These are phyloP conservation scores for Calamus simplicifolius DNA, from an alignment of 176 grass and related monocot genomes.

Conservation along the genomic window DNA sequence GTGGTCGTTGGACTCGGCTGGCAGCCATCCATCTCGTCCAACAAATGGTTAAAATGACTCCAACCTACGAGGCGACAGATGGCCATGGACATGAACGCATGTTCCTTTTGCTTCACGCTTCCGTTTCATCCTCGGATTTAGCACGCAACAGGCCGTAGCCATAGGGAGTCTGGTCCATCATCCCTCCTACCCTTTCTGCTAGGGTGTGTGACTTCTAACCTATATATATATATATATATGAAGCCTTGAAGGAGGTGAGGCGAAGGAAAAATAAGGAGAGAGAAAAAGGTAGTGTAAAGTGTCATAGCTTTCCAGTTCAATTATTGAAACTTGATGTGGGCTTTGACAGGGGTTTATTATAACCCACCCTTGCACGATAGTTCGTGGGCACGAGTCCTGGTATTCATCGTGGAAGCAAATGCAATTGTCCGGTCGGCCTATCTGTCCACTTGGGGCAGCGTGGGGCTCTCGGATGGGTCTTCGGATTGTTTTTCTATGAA, in stretches of 20 bases:
- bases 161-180: no score
- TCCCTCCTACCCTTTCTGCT: background rate
- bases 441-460: background rate
- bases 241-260: conserved; percentile 18
- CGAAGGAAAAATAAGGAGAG: background rate
- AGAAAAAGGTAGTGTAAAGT: conserved; percentile 5
- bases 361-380: background rate
- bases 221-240: background rate
- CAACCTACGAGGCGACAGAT: conserved; percentile 5
- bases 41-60: background rate
- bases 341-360: conserved; percentile 6
- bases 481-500: no score
- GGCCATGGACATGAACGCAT: conserved; percentile 2
- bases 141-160: no score
- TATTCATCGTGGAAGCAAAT: background rate
- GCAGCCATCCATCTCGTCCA: no score
- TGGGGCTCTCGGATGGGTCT: no score
- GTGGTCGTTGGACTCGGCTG: no score
- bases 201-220: background rate
- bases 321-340: conserved; percentile 32
- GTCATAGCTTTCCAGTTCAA: conserved; percentile 23
- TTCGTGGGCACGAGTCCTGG: conserved; percentile 3
- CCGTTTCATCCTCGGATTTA: no score
- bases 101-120: background rate
- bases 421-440: background rate